Base-by-base conservation (phyloP, 192 early-diverging fungal species). In the Paraglomus brasilianum region DNA sequence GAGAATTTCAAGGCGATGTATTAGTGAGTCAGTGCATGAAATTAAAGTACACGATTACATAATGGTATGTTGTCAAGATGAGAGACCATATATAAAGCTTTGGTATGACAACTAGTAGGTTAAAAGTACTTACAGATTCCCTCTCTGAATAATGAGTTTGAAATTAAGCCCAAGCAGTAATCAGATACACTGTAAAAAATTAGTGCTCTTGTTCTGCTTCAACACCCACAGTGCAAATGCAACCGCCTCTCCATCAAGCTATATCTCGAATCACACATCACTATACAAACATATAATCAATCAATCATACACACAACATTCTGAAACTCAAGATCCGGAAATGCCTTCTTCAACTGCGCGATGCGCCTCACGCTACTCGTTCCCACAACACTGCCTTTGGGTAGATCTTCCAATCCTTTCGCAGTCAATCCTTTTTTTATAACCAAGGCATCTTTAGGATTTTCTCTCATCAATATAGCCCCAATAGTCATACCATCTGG, bases 401-500 rank as follows among this genome's bases (percentile, higher is more conserved):
- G 89, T 57, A 98, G 78, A 17, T 86, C 82, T 14, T 80, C 80
- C 19, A 98, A 72, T 7, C 66, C 78, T 48, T 78, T 76, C 21
- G 64, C 72, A 21, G 70, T 69, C 4, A 72, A 57, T 10, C 71
- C 73, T 4, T 48, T 22, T n/a, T 75, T 82, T 78, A 93, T 81
- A 41, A 95, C 85, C 17, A 98, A 78, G 19, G 88, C 92, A 81
- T 98, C 96, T 44, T 92, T 77, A 1, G 95, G 93, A 76, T 98
- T 90, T 66, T 92, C 95, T n/a, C 96, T 80, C 75, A 91, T 84
- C 59, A 91, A 74, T 22, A 96, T 83, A 0, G 94, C 94, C 1
- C 87, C 92, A 38, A 98, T 71, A 0, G 74, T 51, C 92, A 97
- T 95, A 45, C 91, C 90, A 6, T 76, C 73, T 8, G 95, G 94